phyloP scores from a whole-genome alignment of 1,284 basidiomycete genomes.

The Amylostereum chailletii region DNA sequence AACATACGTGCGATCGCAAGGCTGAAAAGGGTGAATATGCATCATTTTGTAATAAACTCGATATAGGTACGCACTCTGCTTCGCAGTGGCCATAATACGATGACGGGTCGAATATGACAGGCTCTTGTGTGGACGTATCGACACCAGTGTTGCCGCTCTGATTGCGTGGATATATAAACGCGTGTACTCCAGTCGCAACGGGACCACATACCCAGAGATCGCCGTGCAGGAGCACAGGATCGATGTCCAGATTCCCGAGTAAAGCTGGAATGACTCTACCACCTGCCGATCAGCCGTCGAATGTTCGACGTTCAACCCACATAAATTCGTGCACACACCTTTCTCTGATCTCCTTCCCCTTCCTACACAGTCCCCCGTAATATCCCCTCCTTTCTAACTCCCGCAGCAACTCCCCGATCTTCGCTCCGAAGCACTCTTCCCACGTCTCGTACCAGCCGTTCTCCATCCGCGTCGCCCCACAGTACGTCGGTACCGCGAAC shows the following conservation, averaged over 20 bases:
- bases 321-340: slow-evolving; percentile 33
- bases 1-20: slow-evolving; percentile 81
- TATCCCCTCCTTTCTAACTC: slow-evolving; percentile 40
- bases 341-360: slow-evolving; percentile 46
- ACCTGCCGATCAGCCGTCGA: neutral
- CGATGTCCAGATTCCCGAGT: slow-evolving; percentile 49
- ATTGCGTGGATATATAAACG: slow-evolving; percentile 4
- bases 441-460: slow-evolving; percentile 73
- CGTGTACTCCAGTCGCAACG: neutral
- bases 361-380: slow-evolving; percentile 38
- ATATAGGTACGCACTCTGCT: slow-evolving; percentile 53
- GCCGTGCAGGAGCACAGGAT: slow-evolving; percentile 77
- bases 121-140: slow-evolving; percentile 42
- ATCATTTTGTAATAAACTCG: neutral
- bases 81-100: slow-evolving; percentile 84
- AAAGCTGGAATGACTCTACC: slow-evolving; percentile 70
- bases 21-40: slow-evolving; percentile 25
- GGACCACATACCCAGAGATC: slow-evolving; percentile 67
- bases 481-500: slow-evolving; percentile 73
- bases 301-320: neutral
- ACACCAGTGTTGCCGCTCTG: slow-evolving; percentile 70
- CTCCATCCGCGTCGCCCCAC: slow-evolving; percentile 67
- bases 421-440: slow-evolving; percentile 62
- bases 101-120: slow-evolving; percentile 78
- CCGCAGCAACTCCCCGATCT: slow-evolving; percentile 59